Conservation (phyloP, 2,329 filamentous ascomycete genomes). For the Colletotrichum sp. region DNA sequence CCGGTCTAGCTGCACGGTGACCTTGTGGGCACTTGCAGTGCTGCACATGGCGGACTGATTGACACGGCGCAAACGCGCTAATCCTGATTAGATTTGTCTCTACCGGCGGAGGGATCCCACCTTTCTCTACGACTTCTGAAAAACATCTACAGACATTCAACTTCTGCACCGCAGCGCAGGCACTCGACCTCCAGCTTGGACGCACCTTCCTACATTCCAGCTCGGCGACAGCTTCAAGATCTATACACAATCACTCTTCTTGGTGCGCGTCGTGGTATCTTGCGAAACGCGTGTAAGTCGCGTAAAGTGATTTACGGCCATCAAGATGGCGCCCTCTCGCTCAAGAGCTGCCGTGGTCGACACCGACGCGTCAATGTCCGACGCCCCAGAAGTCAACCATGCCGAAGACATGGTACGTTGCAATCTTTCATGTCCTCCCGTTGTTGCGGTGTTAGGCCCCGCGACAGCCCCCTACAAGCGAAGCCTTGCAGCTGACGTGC, state of each 20-base stretch:
- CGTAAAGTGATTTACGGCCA: conserved; percentile 52
- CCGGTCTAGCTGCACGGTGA: background rate
- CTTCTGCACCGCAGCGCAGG: background rate
- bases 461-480: background rate
- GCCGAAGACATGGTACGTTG: conserved; percentile 55
- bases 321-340: conserved; percentile 59
- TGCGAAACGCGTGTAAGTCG: conserved; percentile 58
- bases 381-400: conserved; percentile 54
- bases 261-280: background rate
- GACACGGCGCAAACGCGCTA: conserved; percentile 19
- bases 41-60: background rate
- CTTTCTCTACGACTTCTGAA: conserved; percentile 20
- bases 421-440: background rate
- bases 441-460: background rate
- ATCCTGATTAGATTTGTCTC: conserved; percentile 18
- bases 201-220: background rate
- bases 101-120: conserved; percentile 18
- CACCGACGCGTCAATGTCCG: conserved; percentile 67
- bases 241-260: conserved; percentile 5
- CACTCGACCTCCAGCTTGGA: background rate
- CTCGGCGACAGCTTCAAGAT: background rate
- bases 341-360: conserved; percentile 58
- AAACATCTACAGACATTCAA: conserved; percentile 14
- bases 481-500: background rate
- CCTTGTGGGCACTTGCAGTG: background rate